phyloP scores from a whole-genome alignment of 176 grass and related monocot genomes.

The Thalia dealbata region DNA sequence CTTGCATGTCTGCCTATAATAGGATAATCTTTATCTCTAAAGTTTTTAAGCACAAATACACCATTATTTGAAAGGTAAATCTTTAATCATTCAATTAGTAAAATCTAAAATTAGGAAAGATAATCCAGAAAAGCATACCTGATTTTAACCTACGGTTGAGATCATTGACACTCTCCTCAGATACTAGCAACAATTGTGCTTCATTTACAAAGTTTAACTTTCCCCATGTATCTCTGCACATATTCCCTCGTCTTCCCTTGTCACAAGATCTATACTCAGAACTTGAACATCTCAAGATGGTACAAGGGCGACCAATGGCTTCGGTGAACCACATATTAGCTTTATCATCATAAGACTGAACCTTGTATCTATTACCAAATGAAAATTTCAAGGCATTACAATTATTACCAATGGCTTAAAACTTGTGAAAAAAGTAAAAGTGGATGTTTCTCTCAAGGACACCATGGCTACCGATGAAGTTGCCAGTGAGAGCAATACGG shows the following conservation, averaged over 20 bases:
- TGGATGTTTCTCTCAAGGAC: neutral
- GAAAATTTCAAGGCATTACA: neutral
- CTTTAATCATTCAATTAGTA: neutral
- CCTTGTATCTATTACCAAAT: slow-evolving; percentile 54
- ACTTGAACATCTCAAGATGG: slow-evolving; percentile 61
- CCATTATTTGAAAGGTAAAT: too few species aligned
- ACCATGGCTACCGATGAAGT: neutral
- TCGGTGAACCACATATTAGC: slow-evolving; percentile 75
- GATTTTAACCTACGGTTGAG: slow-evolving; percentile 61
- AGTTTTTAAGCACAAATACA: neutral
- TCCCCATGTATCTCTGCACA: slow-evolving; percentile 63
- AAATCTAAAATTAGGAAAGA: neutral
- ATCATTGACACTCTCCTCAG: slow-evolving; percentile 65
- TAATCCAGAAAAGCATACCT: slow-evolving; percentile 25
- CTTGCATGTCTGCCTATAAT: too few species aligned
- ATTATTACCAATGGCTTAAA: slow-evolving; percentile 15
- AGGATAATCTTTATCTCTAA: too few species aligned
- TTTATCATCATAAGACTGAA: slow-evolving; percentile 43
- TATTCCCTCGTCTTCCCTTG: slow-evolving; percentile 12
- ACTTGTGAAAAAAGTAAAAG: neutral
- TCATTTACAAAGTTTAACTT: slow-evolving; percentile 85
- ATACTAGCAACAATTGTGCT: slow-evolving; percentile 70
- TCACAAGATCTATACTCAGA: slow-evolving; percentile 38
- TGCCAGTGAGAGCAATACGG: neutral
- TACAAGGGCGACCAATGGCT: slow-evolving; percentile 63